Conservation (phyloP, 352 stramenopile genomes). For the Globisporangium canariense region DNA sequence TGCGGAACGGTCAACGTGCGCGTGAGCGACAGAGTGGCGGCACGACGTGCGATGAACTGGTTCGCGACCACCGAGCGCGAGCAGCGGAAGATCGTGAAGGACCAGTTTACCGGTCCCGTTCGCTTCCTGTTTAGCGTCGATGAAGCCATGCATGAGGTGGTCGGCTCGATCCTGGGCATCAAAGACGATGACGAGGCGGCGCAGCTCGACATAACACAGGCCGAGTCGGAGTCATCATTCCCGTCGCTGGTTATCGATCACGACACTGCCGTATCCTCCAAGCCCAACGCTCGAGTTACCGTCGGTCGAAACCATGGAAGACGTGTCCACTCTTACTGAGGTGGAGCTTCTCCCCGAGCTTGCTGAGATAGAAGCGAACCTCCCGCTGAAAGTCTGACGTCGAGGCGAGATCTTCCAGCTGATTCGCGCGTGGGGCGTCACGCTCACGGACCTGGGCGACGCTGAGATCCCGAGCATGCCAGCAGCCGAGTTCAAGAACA, state of each 20-base stretch:
- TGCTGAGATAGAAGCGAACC: not conserved
- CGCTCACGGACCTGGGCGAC: not conserved
- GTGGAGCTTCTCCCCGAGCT: not conserved
- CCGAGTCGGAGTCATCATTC: not conserved
- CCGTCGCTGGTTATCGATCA: not conserved
- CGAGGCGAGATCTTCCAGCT: not conserved
- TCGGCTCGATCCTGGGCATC: not conserved
- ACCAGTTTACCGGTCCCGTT: not conserved
- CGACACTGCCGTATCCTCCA: not conserved
- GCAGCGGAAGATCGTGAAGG: not conserved
- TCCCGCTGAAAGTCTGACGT: not conserved
- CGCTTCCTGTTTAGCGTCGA: slow-evolving; percentile 1
- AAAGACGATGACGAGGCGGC: not conserved
- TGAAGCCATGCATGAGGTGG: not conserved
- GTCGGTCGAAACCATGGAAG: not conserved
- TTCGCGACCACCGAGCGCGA: slow-evolving; percentile 1
- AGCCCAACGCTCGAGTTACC: not conserved
- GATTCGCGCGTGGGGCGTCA: slow-evolving; percentile 1
- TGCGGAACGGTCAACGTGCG: not conserved
- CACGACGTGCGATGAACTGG: not conserved
- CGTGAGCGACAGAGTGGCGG: not conserved
- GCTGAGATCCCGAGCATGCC: not conserved
- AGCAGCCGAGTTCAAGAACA: not conserved
- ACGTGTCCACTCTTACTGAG: not conserved
- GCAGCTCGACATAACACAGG: not conserved